Conservation (phyloP, 1,139 yeast genomes). For the Yamadazyma conglobata region DNA sequence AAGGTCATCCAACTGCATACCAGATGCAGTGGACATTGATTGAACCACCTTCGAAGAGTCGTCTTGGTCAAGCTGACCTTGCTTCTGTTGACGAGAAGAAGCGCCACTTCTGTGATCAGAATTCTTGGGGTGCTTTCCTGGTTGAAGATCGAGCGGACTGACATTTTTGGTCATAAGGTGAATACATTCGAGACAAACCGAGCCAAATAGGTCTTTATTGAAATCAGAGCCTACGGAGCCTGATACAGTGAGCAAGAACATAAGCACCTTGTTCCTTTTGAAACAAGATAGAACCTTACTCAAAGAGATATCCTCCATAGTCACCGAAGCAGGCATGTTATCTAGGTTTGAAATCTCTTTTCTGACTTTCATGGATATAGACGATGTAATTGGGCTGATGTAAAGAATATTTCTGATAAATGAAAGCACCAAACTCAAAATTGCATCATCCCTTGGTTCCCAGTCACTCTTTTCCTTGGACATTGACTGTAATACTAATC, state of each 20-base stretch:
- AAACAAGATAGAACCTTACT: constrained; percentile 56
- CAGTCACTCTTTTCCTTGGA: constrained; percentile 54
- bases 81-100: constrained; percentile 1
- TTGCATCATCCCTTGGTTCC: constrained; percentile 67
- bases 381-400: constrained; percentile 66
- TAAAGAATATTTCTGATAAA: constrained; percentile 73
- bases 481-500: constrained; percentile 68
- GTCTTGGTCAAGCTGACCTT: not conserved
- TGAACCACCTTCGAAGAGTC: constrained; percentile 5
- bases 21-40: constrained; percentile 25
- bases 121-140: constrained; percentile 2
- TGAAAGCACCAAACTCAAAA: constrained; percentile 67
- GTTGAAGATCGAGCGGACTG: constrained; percentile 35
- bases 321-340: constrained; percentile 53
- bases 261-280: constrained; percentile 66
- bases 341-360: constrained; percentile 26
- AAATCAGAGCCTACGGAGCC: constrained; percentile 64
- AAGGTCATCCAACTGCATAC: constrained; percentile 48
- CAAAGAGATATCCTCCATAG: constrained; percentile 65
- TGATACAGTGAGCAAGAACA: constrained; percentile 64
- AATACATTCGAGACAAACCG: constrained; percentile 66
- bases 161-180: constrained; percentile 61
- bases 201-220: constrained; percentile 57
- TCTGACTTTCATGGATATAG: constrained; percentile 28
- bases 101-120: constrained; percentile 1